These are phyloP conservation scores for Suillus cothurnatus DNA, from an alignment of 768 basidiomycete genomes.

Conservation along the genomic window DNA sequence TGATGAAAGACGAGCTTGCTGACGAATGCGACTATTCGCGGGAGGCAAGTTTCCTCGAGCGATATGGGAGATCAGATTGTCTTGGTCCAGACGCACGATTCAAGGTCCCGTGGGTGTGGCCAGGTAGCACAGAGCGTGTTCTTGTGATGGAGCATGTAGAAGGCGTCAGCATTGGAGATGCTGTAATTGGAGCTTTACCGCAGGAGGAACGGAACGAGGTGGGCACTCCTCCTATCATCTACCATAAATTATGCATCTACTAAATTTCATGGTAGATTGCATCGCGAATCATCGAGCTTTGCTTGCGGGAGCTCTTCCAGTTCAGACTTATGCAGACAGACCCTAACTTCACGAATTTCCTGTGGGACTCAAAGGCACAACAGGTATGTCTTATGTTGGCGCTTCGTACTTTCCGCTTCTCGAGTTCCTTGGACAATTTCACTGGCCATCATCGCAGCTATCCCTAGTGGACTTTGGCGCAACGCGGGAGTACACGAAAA, in stretches of 20 bases:
- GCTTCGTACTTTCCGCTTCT: background rate
- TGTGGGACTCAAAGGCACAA: constrained; percentile 73
- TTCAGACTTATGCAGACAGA: constrained; percentile 98
- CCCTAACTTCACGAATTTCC: constrained; percentile 98
- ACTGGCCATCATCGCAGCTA: constrained; percentile 43
- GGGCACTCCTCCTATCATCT: constrained; percentile 12
- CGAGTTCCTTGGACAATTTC: background rate
- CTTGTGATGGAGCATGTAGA: constrained; percentile 88
- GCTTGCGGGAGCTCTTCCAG: constrained; percentile 86
- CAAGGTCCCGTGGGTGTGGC: constrained; percentile 86
- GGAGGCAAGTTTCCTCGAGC: constrained; percentile 72
- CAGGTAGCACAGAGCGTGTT: constrained; percentile 77
- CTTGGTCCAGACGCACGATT: constrained; percentile 68
- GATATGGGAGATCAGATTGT: constrained; percentile 53
- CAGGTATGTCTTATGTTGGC: constrained; percentile 46
- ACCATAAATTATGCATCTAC: background rate
- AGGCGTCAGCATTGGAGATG: constrained; percentile 80
- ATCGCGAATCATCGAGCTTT: constrained; percentile 76
- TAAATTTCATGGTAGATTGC: constrained; percentile 64
- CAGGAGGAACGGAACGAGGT: constrained; percentile 78
- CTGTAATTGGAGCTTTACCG: constrained; percentile 51
- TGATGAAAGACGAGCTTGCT: constrained; percentile 85
- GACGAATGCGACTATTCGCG: constrained; percentile 92
- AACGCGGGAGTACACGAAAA: constrained; percentile 79
- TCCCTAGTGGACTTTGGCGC: constrained; percentile 97